These are phyloP conservation scores for Claviceps monticola DNA, from an alignment of 2,329 filamentous ascomycete genomes.

Conservation along the genomic window DNA sequence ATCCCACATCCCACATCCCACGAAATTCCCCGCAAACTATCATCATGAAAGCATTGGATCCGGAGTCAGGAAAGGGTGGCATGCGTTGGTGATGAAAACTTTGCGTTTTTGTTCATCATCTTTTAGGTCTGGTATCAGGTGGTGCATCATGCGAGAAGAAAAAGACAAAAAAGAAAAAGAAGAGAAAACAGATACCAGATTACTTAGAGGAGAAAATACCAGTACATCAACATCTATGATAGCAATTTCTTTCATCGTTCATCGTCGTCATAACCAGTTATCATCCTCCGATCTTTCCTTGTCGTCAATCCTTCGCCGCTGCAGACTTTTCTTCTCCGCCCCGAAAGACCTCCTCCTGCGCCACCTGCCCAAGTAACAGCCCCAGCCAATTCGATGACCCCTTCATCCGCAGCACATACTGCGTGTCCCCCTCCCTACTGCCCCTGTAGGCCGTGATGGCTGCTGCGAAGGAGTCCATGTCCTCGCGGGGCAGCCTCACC, in stretches of 20 bases:
- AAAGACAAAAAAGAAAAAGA: not conserved
- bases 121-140: conserved; percentile 1
- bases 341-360: conserved; percentile 28
- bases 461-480: conserved; percentile 46
- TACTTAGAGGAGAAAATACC: conserved; percentile 7
- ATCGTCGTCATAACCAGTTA: not conserved
- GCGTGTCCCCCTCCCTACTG: conserved; percentile 24
- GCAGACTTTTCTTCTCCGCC: conserved; percentile 15
- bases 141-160: not conserved
- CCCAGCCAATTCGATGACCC: conserved; percentile 53
- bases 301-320: not conserved
- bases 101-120: not conserved
- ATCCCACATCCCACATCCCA: not conserved
- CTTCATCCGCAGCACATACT: conserved; percentile 38
- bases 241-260: conserved; percentile 7
- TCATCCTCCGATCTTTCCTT: conserved; percentile 1
- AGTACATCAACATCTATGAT: conserved; percentile 3
- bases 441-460: conserved; percentile 54
- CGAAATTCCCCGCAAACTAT: no score
- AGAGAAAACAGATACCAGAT: not conserved
- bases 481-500: conserved; percentile 49
- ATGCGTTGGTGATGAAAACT: conserved; percentile 1
- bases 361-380: conserved; percentile 36
- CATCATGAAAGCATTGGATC: conserved; percentile 4
- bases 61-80: conserved; percentile 6